A percentile compares a stretch with the other conserved stretches of the same genome.
Conservation (phyloP, 1,139 yeast genomes). For the Pichia terricola region DNA sequence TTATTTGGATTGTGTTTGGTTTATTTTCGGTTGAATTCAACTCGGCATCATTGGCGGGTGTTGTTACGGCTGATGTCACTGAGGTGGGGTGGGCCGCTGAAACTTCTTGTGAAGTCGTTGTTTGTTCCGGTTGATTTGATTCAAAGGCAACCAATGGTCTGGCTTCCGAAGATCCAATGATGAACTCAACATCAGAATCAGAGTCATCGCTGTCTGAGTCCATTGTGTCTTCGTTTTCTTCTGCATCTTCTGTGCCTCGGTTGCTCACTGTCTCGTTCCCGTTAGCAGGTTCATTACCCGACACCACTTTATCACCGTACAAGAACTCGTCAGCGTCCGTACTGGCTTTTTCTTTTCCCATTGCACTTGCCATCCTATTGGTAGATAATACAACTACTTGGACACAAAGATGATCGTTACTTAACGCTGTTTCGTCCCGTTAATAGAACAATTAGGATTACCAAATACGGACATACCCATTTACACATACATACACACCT, state of each 20-base stretch:
- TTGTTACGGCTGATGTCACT: slow-evolving; percentile 20
- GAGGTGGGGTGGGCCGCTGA: not conserved
- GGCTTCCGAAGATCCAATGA: slow-evolving; percentile 40
- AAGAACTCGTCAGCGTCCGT: no score
- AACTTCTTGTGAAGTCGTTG: not conserved
- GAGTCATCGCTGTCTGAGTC: slow-evolving; percentile 35
- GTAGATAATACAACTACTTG: no score
- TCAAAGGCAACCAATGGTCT: slow-evolving; percentile 5
- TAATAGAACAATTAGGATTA: no score
- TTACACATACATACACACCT: no score
- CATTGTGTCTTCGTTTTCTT: not conserved
- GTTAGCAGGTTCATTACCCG: no score
- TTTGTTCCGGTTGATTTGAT: no score
- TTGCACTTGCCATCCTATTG: no score
- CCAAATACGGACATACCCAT: no score
- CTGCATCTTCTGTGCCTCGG: not conserved
- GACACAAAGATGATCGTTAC: no score
- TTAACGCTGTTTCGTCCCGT: no score
- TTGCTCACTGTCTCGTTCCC: not conserved
- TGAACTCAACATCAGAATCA: slow-evolving; percentile 57
- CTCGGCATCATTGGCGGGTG: slow-evolving; percentile 10
- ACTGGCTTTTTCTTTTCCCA: no score
- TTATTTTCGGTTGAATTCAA: not conserved
- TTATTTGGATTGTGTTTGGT: slow-evolving; percentile 22
- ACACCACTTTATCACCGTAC: not conserved